A percentile compares a stretch with the other conserved stretches of the same genome.
Conservation (phyloP, 2,329 filamentous ascomycete species). For the Dothistroma septosporum region DNA sequence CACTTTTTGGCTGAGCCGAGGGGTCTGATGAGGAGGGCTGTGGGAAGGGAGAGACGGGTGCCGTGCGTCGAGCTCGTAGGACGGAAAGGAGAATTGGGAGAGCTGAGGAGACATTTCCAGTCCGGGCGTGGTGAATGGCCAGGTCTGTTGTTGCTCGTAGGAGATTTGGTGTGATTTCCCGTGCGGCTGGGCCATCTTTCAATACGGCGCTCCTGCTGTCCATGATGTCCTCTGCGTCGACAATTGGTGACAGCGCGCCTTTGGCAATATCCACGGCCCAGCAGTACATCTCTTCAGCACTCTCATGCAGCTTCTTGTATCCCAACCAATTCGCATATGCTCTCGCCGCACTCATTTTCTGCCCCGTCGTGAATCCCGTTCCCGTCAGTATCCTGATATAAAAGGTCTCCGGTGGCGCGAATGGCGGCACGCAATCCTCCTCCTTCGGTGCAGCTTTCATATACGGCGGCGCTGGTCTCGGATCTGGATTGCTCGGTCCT, state of each 20-base stretch:
- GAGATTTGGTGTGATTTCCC: constrained; percentile 59
- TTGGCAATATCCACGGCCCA: constrained; percentile 74
- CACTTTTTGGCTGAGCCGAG: constrained; percentile 14
- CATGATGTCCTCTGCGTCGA: constrained; percentile 44
- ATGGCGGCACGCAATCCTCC: constrained; percentile 69
- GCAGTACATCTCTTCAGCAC: constrained; percentile 67
- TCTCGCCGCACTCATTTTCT: constrained; percentile 75
- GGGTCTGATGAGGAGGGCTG: constrained; percentile 21
- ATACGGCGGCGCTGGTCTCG: constrained; percentile 65
- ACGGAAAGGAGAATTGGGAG: constrained; percentile 83
- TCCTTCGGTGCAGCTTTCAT: constrained; percentile 63
- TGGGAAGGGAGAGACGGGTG: constrained; percentile 45
- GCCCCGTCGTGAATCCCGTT: constrained; percentile 70
- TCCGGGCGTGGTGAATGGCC: constrained; percentile 71
- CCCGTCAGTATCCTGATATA: constrained; percentile 82
- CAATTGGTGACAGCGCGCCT: constrained; percentile 43
- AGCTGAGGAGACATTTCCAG: constrained; percentile 62
- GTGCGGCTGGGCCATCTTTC: constrained; percentile 51
- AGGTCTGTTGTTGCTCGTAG: constrained; percentile 71
- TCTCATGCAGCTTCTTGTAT: constrained; percentile 63
- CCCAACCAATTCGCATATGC: constrained; percentile 82
- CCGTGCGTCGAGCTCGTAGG: constrained; percentile 66
- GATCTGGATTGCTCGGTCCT: constrained; percentile 78
- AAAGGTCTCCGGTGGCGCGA: constrained; percentile 66
- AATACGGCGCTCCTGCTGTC: constrained; percentile 59